Percentiles rank a stretch among this genome's conserved stretches.
Evolutionary conservation across 768 basidiomycete species (phyloP).

Genomic region (Lentinula edodes): DNA sequence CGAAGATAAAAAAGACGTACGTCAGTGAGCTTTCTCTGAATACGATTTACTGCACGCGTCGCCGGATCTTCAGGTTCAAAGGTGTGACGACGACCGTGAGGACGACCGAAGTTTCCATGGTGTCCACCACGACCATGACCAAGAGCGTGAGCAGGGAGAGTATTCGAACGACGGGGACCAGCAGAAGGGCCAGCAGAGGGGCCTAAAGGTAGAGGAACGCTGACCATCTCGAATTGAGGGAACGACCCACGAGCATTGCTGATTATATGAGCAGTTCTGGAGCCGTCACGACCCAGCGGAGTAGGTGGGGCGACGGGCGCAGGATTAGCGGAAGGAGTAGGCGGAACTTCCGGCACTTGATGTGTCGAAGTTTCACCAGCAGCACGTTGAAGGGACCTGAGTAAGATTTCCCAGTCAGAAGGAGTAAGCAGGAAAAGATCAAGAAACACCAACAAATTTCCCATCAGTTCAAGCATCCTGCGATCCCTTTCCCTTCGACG

Average conservation of each 20-base stretch:
- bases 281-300: background rate
- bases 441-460: background rate
- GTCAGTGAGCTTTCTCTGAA: conserved; percentile 56
- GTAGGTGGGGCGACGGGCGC: conserved; percentile 10
- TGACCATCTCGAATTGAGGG: conserved; percentile 60
- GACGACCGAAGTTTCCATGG: background rate
- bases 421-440: background rate
- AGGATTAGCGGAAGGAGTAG: conserved; percentile 1
- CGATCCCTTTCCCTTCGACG: conserved; percentile 33
- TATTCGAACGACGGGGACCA: conserved; percentile 39
- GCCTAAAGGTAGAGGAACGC: conserved; percentile 20
- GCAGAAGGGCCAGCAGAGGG: background rate
- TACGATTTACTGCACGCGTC: conserved; percentile 40
- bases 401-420: background rate
- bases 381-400: conserved; percentile 1
- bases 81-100: background rate
- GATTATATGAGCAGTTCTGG: conserved; percentile 35
- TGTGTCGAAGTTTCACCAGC: conserved; percentile 5
- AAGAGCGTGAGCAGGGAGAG: conserved; percentile 30
- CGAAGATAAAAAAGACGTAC: conserved; percentile 32
- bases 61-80: conserved; percentile 20
- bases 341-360: background rate
- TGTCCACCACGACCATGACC: conserved; percentile 23
- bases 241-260: conserved; percentile 57
- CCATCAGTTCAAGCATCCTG: conserved; percentile 10